These are phyloP conservation scores for Dictyostelium firmibasis DNA, from an alignment of 78 protist species.

Conservation along the genomic window DNA sequence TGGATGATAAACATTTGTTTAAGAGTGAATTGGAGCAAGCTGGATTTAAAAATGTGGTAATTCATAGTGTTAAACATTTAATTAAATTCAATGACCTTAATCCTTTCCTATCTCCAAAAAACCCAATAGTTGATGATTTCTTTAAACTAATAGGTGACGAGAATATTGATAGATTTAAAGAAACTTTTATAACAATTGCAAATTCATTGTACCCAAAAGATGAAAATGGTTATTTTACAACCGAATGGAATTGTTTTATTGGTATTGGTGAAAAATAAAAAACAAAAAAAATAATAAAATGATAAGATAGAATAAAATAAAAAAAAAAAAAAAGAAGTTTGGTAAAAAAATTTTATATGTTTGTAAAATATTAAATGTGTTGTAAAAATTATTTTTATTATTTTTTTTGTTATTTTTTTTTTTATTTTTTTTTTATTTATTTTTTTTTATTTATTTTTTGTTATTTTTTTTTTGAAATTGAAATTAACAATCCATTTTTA, in stretches of 20 bases:
- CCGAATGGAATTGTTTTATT: not conserved
- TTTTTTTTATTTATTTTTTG: too few relatives aligned
- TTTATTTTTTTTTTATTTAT: too few relatives aligned
- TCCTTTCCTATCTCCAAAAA: not conserved
- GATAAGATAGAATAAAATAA: not conserved
- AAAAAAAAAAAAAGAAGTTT: too few relatives aligned
- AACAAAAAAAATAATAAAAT: not conserved
- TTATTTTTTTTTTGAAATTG: too few relatives aligned
- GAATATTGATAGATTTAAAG: not conserved
- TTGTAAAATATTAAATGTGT: too few relatives aligned
- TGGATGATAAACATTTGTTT: not conserved
- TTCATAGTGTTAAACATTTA: not conserved
- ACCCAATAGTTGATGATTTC: not conserved
- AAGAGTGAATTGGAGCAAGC: not conserved
- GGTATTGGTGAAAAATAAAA: slow-evolving; percentile 6
- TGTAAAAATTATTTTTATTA: too few relatives aligned
- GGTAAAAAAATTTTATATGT: too few relatives aligned
- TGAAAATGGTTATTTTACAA: not conserved
- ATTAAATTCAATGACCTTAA: not conserved
- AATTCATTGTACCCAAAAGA: not conserved
- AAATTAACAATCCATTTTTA: too few relatives aligned
- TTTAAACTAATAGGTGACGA: not conserved
- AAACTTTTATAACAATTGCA: not conserved
- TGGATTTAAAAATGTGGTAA: not conserved
- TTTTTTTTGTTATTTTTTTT: too few relatives aligned